Evolutionary conservation across 345 rosid species (phyloP), one percentile per base, ranked within the genome.

Genomic region (Limnanthes douglasii): DNA sequence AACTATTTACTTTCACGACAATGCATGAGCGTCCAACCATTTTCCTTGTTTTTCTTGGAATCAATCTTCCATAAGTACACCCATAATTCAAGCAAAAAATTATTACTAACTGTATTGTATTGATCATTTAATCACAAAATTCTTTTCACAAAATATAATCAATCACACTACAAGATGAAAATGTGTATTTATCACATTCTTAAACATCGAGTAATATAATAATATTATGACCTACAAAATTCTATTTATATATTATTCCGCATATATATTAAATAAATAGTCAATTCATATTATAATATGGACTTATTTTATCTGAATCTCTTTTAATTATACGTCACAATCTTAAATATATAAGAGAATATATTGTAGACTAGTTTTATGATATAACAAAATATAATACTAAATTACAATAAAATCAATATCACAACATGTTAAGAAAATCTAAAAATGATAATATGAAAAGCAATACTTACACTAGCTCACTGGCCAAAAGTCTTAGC

Each of bases 401-500:
- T 10, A 2, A 24, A 20, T n/a, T 5, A 22, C 20, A 35, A 5
- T 15, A 16, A 9, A 19, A 18, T 2, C 8, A 5, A 11, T 2
- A 2, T n/a, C 9, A 22, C n/a, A 10, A 8, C 8, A 2, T 11
- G 22, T 18, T 18, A 13, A 22, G 3, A 17, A 34, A 4, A 15
- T 2, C 9, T 15, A 11, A 22, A 2, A 20, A 13, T 22, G 21
- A 34, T 8, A 26, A 26, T 15, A 7, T 6, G 36, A n/a, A 12
- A 10, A 20, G 15, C 8, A 35, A 23, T 15, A 68, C 85, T 66
- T 62, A 82, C 90, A 31, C 94, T 85, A 34, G 85, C 81, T 90
- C 94, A 82, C 48, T 82, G 90, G 45, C 94, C 94, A 3, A 77
- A 78, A 26, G 78, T 53, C 40, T 82, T 74, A 14, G 93, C 70